A percentile compares a stretch with the other conserved stretches of the same genome.
Evolutionary conservation across 1,284 basidiomycete species (phyloP).

Genomic region (Ceratobasidium sp.): DNA sequence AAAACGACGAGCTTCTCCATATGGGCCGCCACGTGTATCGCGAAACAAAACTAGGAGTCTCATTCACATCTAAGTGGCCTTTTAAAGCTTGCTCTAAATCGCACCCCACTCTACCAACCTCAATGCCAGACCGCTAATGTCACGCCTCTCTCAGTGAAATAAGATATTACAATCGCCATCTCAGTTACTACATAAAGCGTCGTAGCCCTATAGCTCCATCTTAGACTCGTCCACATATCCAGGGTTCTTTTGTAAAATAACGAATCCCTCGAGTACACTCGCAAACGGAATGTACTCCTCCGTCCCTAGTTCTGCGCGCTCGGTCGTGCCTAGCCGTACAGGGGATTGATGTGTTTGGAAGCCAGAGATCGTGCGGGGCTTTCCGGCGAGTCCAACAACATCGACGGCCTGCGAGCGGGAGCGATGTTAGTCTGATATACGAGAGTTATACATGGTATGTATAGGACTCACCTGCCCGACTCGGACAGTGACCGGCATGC

Average conservation of each 20-base stretch:
- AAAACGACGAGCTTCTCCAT: too few relatives aligned
- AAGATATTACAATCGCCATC: slow-evolving; percentile 25
- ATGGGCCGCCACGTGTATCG: too few relatives aligned
- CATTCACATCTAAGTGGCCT: too few relatives aligned
- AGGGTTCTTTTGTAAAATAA: slow-evolving; percentile 88
- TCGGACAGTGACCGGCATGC: slow-evolving; percentile 89
- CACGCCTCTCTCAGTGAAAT: neutral
- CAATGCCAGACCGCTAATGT: too few relatives aligned
- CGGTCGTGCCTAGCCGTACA: slow-evolving; percentile 92
- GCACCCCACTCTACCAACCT: too few relatives aligned
- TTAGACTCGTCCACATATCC: slow-evolving; percentile 58
- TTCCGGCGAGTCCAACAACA: slow-evolving; percentile 91
- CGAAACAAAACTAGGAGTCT: too few relatives aligned
- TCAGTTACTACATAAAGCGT: slow-evolving; percentile 38
- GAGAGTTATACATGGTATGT: neutral
- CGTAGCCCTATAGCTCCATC: slow-evolving; percentile 47
- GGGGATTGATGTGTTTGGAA: slow-evolving; percentile 99
- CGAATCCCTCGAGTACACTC: slow-evolving; percentile 90
- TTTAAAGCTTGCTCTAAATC: too few relatives aligned
- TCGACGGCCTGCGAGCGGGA: slow-evolving; percentile 89
- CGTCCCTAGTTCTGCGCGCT: slow-evolving; percentile 95
- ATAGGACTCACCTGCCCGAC: slow-evolving; percentile 82
- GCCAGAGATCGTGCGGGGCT: slow-evolving; percentile 90
- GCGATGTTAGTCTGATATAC: too few relatives aligned
- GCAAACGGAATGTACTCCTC: slow-evolving; percentile 96